These are phyloP conservation scores for Penicillium expansum DNA, from an alignment of 2,329 filamentous ascomycete genomes.

Conservation along the genomic window DNA sequence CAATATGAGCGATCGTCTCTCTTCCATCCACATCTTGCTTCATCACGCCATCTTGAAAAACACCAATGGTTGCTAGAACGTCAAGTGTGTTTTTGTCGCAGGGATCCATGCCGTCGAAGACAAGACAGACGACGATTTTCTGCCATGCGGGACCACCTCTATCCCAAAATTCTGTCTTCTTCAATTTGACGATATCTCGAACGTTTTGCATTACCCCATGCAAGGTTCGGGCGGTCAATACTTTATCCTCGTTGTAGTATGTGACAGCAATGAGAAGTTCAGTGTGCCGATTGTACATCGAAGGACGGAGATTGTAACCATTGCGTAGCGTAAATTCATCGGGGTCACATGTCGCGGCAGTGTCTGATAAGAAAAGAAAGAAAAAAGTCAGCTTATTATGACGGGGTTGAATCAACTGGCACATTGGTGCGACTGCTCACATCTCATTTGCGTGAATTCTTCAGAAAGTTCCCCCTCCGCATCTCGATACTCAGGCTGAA, in stretches of 20 bases:
- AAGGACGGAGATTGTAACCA: slow-evolving; percentile 90
- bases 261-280: slow-evolving; percentile 93
- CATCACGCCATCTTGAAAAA: slow-evolving; percentile 95
- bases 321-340: slow-evolving; percentile 97
- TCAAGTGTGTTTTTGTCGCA: slow-evolving; percentile 92
- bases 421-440: slow-evolving; percentile 4
- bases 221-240: slow-evolving; percentile 79
- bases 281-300: slow-evolving; percentile 97
- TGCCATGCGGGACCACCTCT: slow-evolving; percentile 96
- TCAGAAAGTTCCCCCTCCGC: slow-evolving; percentile 14
- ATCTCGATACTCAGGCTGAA: slow-evolving; percentile 14
- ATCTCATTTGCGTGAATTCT: slow-evolving; percentile 19
- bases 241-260: slow-evolving; percentile 98
- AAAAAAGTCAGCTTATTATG: neutral
- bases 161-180: slow-evolving; percentile 98
- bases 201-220: slow-evolving; percentile 98
- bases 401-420: neutral
- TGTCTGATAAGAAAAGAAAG: slow-evolving; percentile 54
- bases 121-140: slow-evolving; percentile 92
- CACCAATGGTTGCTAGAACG: slow-evolving; percentile 82
- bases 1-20: slow-evolving; percentile 85
- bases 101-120: slow-evolving; percentile 95
- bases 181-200: slow-evolving; percentile 92
- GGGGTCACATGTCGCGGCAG: slow-evolving; percentile 89
- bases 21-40: slow-evolving; percentile 96